Conservation (phyloP, 768 basidiomycete species). For the Boletus insuetus region DNA sequence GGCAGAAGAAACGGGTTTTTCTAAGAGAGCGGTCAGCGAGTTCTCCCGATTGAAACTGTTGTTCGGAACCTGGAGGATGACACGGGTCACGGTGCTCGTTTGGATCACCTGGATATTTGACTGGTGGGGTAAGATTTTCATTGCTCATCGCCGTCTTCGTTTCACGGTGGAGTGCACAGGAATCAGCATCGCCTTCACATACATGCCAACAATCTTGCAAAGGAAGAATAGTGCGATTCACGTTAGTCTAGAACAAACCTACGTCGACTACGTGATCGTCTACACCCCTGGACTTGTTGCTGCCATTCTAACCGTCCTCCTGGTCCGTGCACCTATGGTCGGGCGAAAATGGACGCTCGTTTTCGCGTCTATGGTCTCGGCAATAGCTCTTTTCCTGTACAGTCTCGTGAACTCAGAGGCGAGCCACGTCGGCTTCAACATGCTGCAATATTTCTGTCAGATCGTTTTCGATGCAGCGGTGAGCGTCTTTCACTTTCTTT, state of each 20-base stretch:
- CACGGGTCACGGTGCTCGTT: constrained; percentile 7
- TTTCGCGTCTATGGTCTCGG: constrained; percentile 7
- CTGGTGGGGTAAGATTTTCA: constrained; percentile 7
- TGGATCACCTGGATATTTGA: constrained; percentile 17
- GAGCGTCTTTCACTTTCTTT: neutral
- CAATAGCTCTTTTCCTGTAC: constrained; percentile 8
- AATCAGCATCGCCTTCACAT: neutral
- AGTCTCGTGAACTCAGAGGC: constrained; percentile 10
- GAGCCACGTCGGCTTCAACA: constrained; percentile 8
- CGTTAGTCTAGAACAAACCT: constrained; percentile 6
- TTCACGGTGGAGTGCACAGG: neutral
- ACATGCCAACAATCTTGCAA: constrained; percentile 11
- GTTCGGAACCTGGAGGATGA: constrained; percentile 13
- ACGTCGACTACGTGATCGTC: constrained; percentile 9
- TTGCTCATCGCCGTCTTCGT: neutral
- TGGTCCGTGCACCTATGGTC: constrained; percentile 13
- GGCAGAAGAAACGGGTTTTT: neutral
- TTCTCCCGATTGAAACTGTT: constrained; percentile 10
- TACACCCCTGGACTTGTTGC: constrained; percentile 7
- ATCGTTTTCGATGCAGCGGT: constrained; percentile 9
- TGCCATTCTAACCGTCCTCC: neutral
- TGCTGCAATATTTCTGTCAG: constrained; percentile 9
- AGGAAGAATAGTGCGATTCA: constrained; percentile 11
- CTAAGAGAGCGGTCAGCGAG: neutral
- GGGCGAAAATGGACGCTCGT: constrained; percentile 19